Evolutionary conservation across 139 green algal genomes (phyloP), one percentile per base, ranked within the genome.

Genomic region (Ulvella scutata): DNA sequence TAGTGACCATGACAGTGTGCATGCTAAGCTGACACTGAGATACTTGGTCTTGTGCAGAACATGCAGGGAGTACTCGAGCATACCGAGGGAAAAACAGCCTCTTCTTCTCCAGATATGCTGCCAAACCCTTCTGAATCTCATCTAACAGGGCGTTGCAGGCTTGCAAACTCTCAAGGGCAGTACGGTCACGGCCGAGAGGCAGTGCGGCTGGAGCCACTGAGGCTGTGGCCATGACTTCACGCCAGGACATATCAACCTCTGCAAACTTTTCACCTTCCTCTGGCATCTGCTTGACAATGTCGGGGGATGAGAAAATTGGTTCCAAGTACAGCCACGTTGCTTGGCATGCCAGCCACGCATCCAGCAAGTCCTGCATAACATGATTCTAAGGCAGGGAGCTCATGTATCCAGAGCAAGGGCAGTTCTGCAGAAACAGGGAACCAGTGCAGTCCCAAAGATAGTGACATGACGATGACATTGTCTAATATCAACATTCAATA

Each of bases 231-330:
- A 91, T 89, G 13, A 91, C 75, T 21, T 83, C 77, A 2, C 83
- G 78, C 77, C 85, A 91, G 4, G 76, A 75, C 9, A 43, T 39
- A 38, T 77, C 73, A n/a, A 77, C 73, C 31, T 40, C 75, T 85
- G 80, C 67, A 85, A 91, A 91, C 10, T 84, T 85, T 36, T 73
- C 43, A 6, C 85, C 85, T 78, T 90, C 85, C 23, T 73, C 36
- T 1, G 85, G 85, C 62, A 90, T 90, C 78, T 90, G 85, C 80
- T 88, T 87, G 79, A 89, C 84, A 61, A 90, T 90, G 61, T 90
- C 86, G 72, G 87, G 82, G 6, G 79, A 79, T 4, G 79, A 77
- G 73, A 90, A 90, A 76, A 90, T 90, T 61, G 86, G 86, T 76
- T 90, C 82, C 80, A 90, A 77, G 83, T 90, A 90, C 74, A 89